A percentile compares a stretch with the other conserved stretches of the same genome.
phyloP scores from a whole-genome alignment of 768 basidiomycete species.

The Phylloporus rhodoxanthus region DNA sequence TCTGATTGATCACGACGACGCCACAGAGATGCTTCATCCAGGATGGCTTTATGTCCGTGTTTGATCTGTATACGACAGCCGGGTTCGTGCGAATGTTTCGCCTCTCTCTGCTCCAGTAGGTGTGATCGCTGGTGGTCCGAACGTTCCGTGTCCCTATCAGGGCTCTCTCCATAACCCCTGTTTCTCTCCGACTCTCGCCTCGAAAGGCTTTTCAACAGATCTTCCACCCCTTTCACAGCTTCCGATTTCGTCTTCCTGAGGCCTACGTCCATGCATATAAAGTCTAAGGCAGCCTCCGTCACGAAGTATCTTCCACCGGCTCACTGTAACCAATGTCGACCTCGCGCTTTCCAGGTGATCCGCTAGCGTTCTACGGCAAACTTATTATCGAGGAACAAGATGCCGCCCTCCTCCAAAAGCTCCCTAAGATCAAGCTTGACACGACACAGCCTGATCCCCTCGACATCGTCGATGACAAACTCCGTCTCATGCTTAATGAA shows the following conservation, averaged over 20 bases:
- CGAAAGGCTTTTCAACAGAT: constrained; percentile 46
- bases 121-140: constrained; percentile 8
- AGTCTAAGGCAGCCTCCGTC: too few relatives aligned
- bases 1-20: neutral
- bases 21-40: neutral
- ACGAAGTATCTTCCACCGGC: neutral
- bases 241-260: constrained; percentile 45
- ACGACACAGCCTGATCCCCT: neutral
- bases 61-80: neutral
- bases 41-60: neutral
- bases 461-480: neutral
- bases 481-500: neutral
- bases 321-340: neutral
- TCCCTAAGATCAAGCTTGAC: neutral
- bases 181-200: constrained; percentile 19
- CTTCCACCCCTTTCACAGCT: constrained; percentile 61
- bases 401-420: neutral
- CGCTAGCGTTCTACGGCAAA: constrained; percentile 13
- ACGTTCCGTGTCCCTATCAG: constrained; percentile 13
- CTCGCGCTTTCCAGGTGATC: constrained; percentile 16
- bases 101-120: constrained; percentile 10
- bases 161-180: constrained; percentile 3
- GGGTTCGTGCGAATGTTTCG: constrained; percentile 9
- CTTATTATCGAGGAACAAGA: constrained; percentile 9
- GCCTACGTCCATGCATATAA: neutral